Conservation (phyloP, 306 rosid species). For the Rosa rugosa region DNA sequence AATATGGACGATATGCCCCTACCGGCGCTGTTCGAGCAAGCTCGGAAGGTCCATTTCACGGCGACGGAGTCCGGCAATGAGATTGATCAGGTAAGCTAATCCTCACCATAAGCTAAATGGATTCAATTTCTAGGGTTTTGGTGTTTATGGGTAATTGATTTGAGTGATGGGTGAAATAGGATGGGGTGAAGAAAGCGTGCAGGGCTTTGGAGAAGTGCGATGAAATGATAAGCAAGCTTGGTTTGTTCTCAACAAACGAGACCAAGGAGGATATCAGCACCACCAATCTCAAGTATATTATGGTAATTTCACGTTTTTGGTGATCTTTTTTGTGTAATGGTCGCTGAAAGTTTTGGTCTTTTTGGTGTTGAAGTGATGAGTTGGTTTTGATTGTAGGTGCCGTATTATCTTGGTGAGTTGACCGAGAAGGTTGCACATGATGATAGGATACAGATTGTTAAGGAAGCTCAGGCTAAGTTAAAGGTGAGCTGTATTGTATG, state of each 20-base stretch:
- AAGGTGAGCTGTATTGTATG: conserved; percentile 47
- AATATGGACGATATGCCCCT: conserved; percentile 69
- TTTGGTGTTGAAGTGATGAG: not conserved
- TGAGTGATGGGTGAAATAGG: conserved; percentile 39
- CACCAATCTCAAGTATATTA: conserved; percentile 67
- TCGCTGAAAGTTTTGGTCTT: not conserved
- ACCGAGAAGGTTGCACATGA: conserved; percentile 70
- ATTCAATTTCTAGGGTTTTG: not conserved
- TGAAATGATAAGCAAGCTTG: conserved; percentile 76
- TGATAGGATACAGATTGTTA: conserved; percentile 72
- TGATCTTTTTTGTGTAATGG: not conserved
- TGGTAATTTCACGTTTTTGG: conserved; percentile 46
- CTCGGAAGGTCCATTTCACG: conserved; percentile 67
- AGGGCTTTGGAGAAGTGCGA: conserved; percentile 65
- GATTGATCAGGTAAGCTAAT: conserved; percentile 56
- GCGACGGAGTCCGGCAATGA: conserved; percentile 54
- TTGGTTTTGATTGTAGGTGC: conserved; percentile 52
- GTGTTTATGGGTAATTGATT: not conserved
- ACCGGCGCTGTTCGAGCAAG: conserved; percentile 75
- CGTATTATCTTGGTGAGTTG: conserved; percentile 88
- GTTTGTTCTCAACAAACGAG: conserved; percentile 83
- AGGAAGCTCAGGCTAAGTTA: conserved; percentile 71
- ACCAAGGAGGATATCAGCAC: conserved; percentile 92
- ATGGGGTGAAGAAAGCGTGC: conserved; percentile 63
- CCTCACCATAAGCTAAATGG: not conserved